phyloP scores from a whole-genome alignment of 805 yeast species.

The Wickerhamomyces alni region DNA sequence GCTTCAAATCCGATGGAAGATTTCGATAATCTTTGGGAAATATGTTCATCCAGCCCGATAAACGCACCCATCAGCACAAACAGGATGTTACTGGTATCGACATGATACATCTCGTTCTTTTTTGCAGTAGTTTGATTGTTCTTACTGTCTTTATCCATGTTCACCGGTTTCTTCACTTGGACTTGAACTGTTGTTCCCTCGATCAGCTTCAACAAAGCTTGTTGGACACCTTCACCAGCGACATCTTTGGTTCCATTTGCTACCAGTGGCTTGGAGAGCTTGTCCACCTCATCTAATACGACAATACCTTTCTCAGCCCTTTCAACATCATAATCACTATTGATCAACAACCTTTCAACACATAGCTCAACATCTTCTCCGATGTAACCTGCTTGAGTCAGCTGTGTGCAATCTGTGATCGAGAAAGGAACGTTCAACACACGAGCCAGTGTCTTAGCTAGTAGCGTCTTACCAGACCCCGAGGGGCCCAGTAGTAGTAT shows the following conservation, averaged over 20 bases:
- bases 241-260: constrained; percentile 49
- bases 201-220: constrained; percentile 47
- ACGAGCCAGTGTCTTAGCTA: constrained; percentile 49
- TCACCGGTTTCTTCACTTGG: constrained; percentile 38
- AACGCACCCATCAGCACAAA: constrained; percentile 60
- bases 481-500: constrained; percentile 53
- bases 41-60: constrained; percentile 48
- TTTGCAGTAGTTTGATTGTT: constrained; percentile 27
- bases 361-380: constrained; percentile 61
- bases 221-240: constrained; percentile 63
- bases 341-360: constrained; percentile 43
- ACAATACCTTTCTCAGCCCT: constrained; percentile 52
- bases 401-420: constrained; percentile 54
- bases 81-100: constrained; percentile 50
- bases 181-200: constrained; percentile 50
- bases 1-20: constrained; percentile 22
- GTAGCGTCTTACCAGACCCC: constrained; percentile 55
- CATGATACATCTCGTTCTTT: constrained; percentile 37
- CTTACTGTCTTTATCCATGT: constrained; percentile 21
- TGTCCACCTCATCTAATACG: constrained; percentile 56
- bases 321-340: constrained; percentile 45
- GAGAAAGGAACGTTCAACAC: constrained; percentile 50
- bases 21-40: constrained; percentile 32
- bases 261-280: constrained; percentile 43
- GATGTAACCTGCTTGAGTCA: constrained; percentile 61